These are phyloP conservation scores for Beta vulgaris DNA, from an alignment of 148 eudicot species.

Conservation along the genomic window DNA sequence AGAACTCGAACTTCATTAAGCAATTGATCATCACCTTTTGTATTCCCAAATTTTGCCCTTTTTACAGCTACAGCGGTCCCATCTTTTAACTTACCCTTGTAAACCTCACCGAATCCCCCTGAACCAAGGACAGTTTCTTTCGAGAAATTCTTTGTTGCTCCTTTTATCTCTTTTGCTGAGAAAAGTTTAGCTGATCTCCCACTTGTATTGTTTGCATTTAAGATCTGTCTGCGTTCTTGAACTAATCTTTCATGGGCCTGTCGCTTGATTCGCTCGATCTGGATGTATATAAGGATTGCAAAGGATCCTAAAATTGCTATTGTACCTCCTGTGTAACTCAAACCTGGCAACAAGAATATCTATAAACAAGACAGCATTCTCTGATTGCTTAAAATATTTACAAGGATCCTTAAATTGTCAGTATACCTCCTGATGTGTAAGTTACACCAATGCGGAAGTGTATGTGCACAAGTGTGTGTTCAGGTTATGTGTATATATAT, in stretches of 20 bases:
- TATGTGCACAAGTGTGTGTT: not conserved
- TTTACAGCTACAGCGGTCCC: constrained; percentile 54
- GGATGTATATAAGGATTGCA: constrained; percentile 33
- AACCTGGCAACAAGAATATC: no score
- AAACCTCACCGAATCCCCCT: constrained; percentile 65
- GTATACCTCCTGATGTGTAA: constrained; percentile 24
- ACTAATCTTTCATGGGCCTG: constrained; percentile 30
- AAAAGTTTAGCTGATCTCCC: constrained; percentile 54
- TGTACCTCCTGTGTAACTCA: constrained; percentile 23
- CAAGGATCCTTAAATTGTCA: constrained; percentile 22
- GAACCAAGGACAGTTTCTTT: constrained; percentile 45
- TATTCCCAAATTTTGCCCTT: constrained; percentile 52
- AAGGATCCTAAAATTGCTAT: constrained; percentile 22
- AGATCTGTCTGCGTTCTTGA: constrained; percentile 43
- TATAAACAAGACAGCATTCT: no score
- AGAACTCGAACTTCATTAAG: constrained; percentile 63
- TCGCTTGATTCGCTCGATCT: constrained; percentile 23
- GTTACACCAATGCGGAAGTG: constrained; percentile 8
- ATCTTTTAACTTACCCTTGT: constrained; percentile 46
- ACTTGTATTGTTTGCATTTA: constrained; percentile 38
- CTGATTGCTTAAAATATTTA: no score
- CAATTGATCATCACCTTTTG: constrained; percentile 49
- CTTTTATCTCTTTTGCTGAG: constrained; percentile 46
- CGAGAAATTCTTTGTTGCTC: constrained; percentile 46
- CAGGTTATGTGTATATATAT: not conserved